phyloP scores from a whole-genome alignment of 371 early-diverging fungal genomes.

The Rhizopus sp. region DNA sequence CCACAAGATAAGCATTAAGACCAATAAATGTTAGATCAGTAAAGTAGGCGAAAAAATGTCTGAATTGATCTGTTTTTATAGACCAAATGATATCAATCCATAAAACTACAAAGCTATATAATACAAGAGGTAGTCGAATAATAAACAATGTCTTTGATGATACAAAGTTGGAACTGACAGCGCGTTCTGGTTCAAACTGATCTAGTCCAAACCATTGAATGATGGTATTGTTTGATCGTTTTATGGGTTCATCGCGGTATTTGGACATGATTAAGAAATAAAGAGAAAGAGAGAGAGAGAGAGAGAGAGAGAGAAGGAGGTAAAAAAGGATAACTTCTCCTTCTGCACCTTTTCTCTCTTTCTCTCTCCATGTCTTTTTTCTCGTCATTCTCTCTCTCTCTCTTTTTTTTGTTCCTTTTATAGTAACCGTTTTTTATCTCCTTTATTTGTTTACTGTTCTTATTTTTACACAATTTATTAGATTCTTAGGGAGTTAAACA shows the following conservation, averaged over 20 bases:
- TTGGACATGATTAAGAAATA: neutral
- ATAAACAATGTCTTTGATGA: constrained; percentile 44
- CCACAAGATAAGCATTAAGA: constrained; percentile 51
- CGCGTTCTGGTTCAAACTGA: constrained; percentile 55
- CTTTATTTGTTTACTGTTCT: too few relatives aligned
- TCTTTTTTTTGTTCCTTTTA: too few relatives aligned
- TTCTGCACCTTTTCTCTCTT: neutral
- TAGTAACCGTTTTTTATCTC: too few relatives aligned
- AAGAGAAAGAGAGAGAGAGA: neutral
- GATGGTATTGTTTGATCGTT: constrained; percentile 20
- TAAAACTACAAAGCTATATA: constrained; percentile 45
- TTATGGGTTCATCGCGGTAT: constrained; percentile 20
- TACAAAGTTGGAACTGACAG: constrained; percentile 57
- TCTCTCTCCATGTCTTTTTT: too few relatives aligned
- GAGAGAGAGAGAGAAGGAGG: neutral
- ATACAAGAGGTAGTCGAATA: constrained; percentile 33
- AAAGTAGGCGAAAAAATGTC: constrained; percentile 49
- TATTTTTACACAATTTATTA: too few relatives aligned
- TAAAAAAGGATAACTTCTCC: neutral
- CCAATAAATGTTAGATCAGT: constrained; percentile 59
- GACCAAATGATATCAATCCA: constrained; percentile 41
- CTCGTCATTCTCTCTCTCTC: too few relatives aligned
- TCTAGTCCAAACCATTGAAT: constrained; percentile 52
- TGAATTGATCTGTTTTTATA: constrained; percentile 20
- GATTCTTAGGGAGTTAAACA: too few relatives aligned